Conservation (phyloP, 2,329 filamentous ascomycete species). For the Tolypocladium ophioglossoides region DNA sequence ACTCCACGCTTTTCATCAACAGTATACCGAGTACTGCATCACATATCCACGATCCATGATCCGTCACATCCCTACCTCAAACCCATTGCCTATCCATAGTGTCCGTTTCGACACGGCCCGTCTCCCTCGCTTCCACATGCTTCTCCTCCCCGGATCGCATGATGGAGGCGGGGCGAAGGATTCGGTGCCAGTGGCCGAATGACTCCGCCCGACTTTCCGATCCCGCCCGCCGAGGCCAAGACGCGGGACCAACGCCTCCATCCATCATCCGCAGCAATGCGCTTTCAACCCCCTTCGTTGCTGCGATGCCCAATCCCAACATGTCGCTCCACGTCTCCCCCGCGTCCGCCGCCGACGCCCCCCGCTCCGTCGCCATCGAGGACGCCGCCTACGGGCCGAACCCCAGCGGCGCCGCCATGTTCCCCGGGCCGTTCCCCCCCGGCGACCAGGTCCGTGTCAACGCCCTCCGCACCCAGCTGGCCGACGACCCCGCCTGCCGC, state of each 20-base stretch:
- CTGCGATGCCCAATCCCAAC: not conserved
- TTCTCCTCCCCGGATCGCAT: not conserved
- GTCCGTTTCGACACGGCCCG: not conserved
- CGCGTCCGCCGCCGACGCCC: slow-evolving; percentile 24
- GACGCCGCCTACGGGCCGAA: slow-evolving; percentile 22
- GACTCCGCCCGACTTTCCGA: slow-evolving; percentile 3
- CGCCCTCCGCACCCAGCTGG: slow-evolving; percentile 10
- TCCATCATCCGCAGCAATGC: not conserved
- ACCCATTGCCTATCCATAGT: not conserved
- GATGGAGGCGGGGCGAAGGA: not conserved
- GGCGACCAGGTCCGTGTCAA: slow-evolving; percentile 11
- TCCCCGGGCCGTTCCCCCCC: slow-evolving; percentile 13
- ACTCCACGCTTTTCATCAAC: not conserved
- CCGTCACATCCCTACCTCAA: not conserved
- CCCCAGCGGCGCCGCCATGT: slow-evolving; percentile 20
- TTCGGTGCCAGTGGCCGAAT: not conserved
- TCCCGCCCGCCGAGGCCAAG: slow-evolving; percentile 11
- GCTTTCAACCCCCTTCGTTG: not conserved
- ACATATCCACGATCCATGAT: not conserved
- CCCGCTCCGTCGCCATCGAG: slow-evolving; percentile 25
- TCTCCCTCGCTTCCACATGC: not conserved
- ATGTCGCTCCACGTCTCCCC: slow-evolving; percentile 28
- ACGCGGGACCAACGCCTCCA: not conserved
- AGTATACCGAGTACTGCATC: not conserved
- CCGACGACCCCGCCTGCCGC: slow-evolving; percentile 15